These are phyloP conservation scores for Neocucurbitaria cava DNA, from an alignment of 2,329 filamentous ascomycete genomes.

Conservation along the genomic window DNA sequence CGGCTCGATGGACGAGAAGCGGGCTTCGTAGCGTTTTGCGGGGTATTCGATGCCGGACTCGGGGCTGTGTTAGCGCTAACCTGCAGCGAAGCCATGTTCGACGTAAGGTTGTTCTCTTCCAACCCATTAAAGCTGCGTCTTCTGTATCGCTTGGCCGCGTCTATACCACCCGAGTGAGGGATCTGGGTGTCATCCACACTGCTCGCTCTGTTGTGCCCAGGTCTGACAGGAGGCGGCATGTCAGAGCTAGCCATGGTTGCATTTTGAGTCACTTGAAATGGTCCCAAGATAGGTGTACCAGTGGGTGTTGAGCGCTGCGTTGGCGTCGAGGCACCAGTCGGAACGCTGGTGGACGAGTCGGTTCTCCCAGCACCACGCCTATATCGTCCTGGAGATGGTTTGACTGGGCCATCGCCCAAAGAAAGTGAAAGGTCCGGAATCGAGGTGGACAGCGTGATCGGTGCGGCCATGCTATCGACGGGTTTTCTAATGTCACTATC, in stretches of 20 bases:
- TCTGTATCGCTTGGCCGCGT: conserved; percentile 77
- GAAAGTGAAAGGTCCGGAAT: conserved; percentile 64
- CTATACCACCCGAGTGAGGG: conserved; percentile 63
- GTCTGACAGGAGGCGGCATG: conserved; percentile 34
- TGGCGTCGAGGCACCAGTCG: conserved; percentile 33
- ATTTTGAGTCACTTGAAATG: conserved; percentile 62
- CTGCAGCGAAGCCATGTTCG: conserved; percentile 24
- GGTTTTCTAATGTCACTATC: conserved; percentile 53
- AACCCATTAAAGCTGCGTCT: conserved; percentile 82
- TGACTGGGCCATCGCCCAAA: conserved; percentile 64
- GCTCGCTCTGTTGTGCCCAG: conserved; percentile 62
- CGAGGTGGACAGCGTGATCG: conserved; percentile 59
- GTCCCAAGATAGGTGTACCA: conserved; percentile 57
- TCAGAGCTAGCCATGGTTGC: conserved; percentile 59
- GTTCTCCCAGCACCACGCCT: conserved; percentile 69
- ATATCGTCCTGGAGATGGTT: conserved; percentile 83
- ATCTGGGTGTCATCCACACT: conserved; percentile 76
- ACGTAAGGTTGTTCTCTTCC: conserved; percentile 44
- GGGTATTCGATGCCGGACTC: conserved; percentile 16
- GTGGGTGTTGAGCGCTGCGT: conserved; percentile 41
- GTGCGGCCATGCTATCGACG: conserved; percentile 50
- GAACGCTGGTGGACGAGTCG: conserved; percentile 53
- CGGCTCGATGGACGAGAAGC: conserved; percentile 39
- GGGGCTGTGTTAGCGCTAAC: conserved; percentile 15
- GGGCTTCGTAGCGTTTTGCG: conserved; percentile 27